A percentile compares a stretch with the other conserved stretches of the same genome.
These are phyloP conservation scores for Lunularia cruciata DNA, from an alignment of 225 moss, liverwort and hornwort species.

Conservation along the genomic window DNA sequence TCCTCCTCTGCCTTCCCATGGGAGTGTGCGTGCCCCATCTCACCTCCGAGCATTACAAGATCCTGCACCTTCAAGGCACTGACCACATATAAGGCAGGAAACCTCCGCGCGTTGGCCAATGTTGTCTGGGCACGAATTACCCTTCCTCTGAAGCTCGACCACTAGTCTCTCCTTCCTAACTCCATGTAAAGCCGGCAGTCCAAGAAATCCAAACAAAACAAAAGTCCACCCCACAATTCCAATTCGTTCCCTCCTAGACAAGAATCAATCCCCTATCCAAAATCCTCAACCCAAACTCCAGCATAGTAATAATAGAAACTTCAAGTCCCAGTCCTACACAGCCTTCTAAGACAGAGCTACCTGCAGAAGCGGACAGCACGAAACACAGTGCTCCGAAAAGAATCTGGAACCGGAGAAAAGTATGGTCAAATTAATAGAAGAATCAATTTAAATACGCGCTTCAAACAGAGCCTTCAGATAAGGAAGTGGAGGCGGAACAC, in stretches of 20 bases:
- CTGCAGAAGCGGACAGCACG: background rate
- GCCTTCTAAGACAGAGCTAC: background rate
- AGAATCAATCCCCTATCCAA: background rate
- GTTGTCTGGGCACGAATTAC: background rate
- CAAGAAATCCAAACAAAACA: background rate
- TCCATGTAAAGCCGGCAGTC: background rate
- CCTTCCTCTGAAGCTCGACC: background rate
- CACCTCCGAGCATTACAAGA: conserved; percentile 1
- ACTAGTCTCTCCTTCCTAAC: background rate
- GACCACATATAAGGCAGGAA: too few species aligned
- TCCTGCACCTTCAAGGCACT: background rate
- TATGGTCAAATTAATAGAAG: background rate
- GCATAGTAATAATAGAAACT: background rate
- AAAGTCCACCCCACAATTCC: background rate
- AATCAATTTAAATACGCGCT: conserved; percentile 3
- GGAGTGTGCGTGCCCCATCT: conserved; percentile 32
- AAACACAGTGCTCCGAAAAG: background rate
- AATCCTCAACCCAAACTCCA: background rate
- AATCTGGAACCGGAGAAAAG: conserved; percentile 1
- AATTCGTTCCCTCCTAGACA: background rate
- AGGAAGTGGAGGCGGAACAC: background rate
- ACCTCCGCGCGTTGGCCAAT: background rate
- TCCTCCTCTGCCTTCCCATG: conserved; percentile 21
- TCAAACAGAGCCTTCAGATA: background rate
- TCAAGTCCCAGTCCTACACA: too few species aligned